Percentiles rank a stretch among this genome's conserved stretches.
Conservation (phyloP, 805 yeast genomes). For the Blastobotrys robertii region DNA sequence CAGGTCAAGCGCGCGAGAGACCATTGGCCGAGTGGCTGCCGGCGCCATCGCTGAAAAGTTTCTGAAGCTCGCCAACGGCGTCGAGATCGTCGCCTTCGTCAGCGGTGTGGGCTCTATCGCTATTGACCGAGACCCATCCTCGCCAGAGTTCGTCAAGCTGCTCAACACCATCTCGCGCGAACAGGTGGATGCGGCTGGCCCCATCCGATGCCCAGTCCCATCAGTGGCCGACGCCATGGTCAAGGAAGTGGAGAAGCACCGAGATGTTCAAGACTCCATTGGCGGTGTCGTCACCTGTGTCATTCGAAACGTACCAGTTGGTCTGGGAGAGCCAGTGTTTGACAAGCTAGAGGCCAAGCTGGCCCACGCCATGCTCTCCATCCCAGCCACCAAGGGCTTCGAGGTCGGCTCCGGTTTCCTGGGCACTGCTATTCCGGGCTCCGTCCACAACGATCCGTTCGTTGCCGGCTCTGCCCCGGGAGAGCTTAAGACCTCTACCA, state of each 20-base stretch:
- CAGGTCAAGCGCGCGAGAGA: slow-evolving; percentile 93
- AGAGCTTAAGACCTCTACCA: slow-evolving; percentile 74
- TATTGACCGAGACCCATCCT: slow-evolving; percentile 64
- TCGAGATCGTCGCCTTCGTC: slow-evolving; percentile 94
- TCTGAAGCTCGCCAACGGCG: slow-evolving; percentile 60
- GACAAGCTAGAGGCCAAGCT: slow-evolving; percentile 91
- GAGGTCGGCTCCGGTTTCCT: slow-evolving; percentile 95
- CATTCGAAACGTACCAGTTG: slow-evolving; percentile 83
- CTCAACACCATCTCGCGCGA: slow-evolving; percentile 78
- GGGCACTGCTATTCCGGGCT: slow-evolving; percentile 86
- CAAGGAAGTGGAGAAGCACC: slow-evolving; percentile 73
- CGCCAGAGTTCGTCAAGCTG: slow-evolving; percentile 53
- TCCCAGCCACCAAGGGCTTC: slow-evolving; percentile 97
- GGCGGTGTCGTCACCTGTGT: slow-evolving; percentile 99
- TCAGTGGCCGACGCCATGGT: slow-evolving; percentile 68
- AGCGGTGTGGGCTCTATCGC: slow-evolving; percentile 78
- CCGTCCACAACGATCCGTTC: slow-evolving; percentile 88
- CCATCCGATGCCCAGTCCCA: slow-evolving; percentile 87
- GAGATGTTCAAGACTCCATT: slow-evolving; percentile 83
- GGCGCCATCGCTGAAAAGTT: slow-evolving; percentile 97
- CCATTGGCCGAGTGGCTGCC: slow-evolving; percentile 98
- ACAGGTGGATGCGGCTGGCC: slow-evolving; percentile 76
- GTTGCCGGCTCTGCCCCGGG: slow-evolving; percentile 47
- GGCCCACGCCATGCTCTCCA: slow-evolving; percentile 96
- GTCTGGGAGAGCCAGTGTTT: slow-evolving; percentile 97